Evolutionary conservation across 164 flowering plant genomes (phyloP), one percentile per base, ranked within the genome.

Genomic region (Litsea cubeba): DNA sequence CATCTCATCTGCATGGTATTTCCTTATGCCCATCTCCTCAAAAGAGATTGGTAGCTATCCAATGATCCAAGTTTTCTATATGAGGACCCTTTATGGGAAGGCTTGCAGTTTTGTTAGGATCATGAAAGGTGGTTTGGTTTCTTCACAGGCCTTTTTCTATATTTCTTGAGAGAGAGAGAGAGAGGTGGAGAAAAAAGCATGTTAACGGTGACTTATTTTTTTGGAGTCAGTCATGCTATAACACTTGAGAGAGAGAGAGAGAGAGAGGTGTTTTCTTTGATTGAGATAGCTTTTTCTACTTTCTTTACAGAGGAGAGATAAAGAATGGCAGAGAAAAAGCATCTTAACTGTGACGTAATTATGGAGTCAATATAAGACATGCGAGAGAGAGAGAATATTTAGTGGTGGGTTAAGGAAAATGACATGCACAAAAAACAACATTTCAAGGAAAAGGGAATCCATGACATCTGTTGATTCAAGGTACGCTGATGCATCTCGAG

Each of bases 11-110:
- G 74, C 84, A 80, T 80, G 84, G 77, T 74, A 77, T 62, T 80
- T 77, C 80, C 79, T 82, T 65, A 84, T 74, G n/a, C 81, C 85
- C 88, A 79, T 86, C 62, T 81, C 20, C 50, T 22, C 7, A 80
- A 70, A 73, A 70, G 69, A 26, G 25, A 50, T 18, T 7, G 15
- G 20, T 70, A 28, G 3, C 66, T 63, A 22, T 30, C 28, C 46
- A 20, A 3, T 30, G n/a, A 10, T 30, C 22, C 1, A 28, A 25
- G 40, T 66, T 20, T 66, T 17, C 40, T 23, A 66, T 17, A 28
- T 66, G 69, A 66, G 46, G 80, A 75, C 76, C 71, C 74, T 76
- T 79, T 77, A 65, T 81, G 82, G 78, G 82, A 82, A 84, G 84
- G 75, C 82, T 65, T 68, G 71, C 77, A 64, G 78, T 72, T 64